phyloP scores from a whole-genome alignment of 1,284 basidiomycete genomes.

The Trichosporon inkin region DNA sequence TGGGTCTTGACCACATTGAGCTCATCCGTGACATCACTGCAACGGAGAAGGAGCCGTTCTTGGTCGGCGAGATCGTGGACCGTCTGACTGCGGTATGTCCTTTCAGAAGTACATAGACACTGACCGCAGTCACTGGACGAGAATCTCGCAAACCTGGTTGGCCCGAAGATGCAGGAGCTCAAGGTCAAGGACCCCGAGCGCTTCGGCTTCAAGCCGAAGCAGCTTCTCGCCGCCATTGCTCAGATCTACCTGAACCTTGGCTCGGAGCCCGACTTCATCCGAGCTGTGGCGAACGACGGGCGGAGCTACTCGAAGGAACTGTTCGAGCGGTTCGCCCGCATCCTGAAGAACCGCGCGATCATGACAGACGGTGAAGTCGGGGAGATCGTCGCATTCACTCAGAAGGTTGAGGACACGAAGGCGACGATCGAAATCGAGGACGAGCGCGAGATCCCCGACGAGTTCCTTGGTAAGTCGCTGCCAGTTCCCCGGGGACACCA shows the following conservation, averaged over 20 bases:
- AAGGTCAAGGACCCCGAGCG: constrained; percentile 83
- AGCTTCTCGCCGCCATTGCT: constrained; percentile 78
- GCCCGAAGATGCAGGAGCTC: constrained; percentile 68
- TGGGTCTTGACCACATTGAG: constrained; percentile 82
- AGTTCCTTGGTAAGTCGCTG: constrained; percentile 73
- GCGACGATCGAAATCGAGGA: constrained; percentile 72
- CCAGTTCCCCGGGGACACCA: not conserved
- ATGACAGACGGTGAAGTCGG: constrained; percentile 79
- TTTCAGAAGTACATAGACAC: not conserved
- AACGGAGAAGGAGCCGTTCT: constrained; percentile 86
- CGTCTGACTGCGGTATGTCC: constrained; percentile 81
- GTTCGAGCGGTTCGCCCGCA: constrained; percentile 74
- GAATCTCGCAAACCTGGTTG: constrained; percentile 84
- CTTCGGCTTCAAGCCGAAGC: constrained; percentile 81
- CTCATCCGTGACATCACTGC: constrained; percentile 88
- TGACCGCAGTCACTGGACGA: constrained; percentile 64
- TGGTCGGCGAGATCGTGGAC: constrained; percentile 94
- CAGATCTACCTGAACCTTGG: constrained; percentile 89
- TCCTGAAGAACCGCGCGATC: constrained; percentile 64
- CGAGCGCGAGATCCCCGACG: constrained; percentile 93
- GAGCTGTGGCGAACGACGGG: constrained; percentile 86
- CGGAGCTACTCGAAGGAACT: constrained; percentile 81
- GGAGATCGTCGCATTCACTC: constrained; percentile 66
- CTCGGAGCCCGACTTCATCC: constrained; percentile 72
- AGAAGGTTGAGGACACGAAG: constrained; percentile 78